Conservation (phyloP, 2,329 filamentous ascomycete species). For the Diaporthe batatas region DNA sequence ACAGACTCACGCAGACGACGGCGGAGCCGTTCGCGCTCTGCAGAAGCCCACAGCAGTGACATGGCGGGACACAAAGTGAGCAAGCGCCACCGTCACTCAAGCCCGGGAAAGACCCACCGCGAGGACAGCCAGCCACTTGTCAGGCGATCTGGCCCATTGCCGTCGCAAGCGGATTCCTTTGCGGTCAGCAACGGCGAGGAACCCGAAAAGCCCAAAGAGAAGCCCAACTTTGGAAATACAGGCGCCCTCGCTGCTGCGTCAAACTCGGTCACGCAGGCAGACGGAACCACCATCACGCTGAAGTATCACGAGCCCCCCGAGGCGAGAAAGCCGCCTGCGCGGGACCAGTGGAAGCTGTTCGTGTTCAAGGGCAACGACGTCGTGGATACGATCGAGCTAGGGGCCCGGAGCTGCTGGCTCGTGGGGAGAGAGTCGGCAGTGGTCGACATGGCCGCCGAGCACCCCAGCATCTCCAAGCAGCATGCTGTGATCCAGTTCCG, state of each 20-base stretch:
- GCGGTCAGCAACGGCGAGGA: constrained; percentile 65
- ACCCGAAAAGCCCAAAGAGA: constrained; percentile 78
- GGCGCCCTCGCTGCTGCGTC: constrained; percentile 89
- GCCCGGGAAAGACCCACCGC: neutral
- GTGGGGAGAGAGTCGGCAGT: constrained; percentile 85
- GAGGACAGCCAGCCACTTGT: constrained; percentile 29
- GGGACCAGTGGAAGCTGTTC: constrained; percentile 89
- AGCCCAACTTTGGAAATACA: constrained; percentile 86
- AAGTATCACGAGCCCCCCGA: constrained; percentile 98
- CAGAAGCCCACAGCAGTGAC: constrained; percentile 2
- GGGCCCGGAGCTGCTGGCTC: constrained; percentile 87
- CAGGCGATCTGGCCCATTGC: constrained; percentile 63
- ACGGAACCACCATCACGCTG: constrained; percentile 81
- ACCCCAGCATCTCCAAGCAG: constrained; percentile 94
- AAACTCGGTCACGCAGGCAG: constrained; percentile 79
- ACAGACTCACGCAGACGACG: constrained; percentile 29
- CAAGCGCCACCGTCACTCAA: constrained; percentile 6
- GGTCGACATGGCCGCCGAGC: constrained; percentile 86
- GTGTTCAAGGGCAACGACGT: constrained; percentile 89
- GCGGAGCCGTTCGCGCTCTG: constrained; percentile 10
- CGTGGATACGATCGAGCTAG: constrained; percentile 84
- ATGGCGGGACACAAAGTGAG: neutral
- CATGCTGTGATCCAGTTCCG: constrained; percentile 96
- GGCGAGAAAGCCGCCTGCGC: constrained; percentile 85
- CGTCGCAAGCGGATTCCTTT: constrained; percentile 72